Conservation (phyloP, 768 basidiomycete species). For the Filobasidium floriforme region DNA sequence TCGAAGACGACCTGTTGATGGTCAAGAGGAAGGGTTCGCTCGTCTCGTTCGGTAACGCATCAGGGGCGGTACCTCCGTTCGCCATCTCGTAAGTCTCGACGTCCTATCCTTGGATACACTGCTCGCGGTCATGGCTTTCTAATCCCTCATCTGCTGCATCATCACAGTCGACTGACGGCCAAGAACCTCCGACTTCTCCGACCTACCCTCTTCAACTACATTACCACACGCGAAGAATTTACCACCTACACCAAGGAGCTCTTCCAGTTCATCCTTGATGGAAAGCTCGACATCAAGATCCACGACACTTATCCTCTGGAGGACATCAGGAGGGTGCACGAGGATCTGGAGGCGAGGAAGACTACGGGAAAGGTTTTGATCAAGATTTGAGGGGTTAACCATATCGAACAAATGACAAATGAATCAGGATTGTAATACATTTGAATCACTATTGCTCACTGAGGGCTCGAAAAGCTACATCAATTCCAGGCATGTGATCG, state of each 20-base stretch:
- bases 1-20: slow-evolving; percentile 71
- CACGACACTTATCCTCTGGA: slow-evolving; percentile 78
- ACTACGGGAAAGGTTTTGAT: slow-evolving; percentile 81
- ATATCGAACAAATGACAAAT: background rate
- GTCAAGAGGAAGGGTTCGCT: slow-evolving; percentile 80
- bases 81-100: slow-evolving; percentile 25
- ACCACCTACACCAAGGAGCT: slow-evolving; percentile 59
- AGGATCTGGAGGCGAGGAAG: slow-evolving; percentile 65
- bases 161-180: slow-evolving; percentile 63
- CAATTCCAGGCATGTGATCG: too few species aligned
- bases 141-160: slow-evolving; percentile 26
- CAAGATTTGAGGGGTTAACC: slow-evolving; percentile 33
- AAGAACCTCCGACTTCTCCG: slow-evolving; percentile 64
- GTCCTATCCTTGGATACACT: background rate
- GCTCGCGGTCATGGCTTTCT: background rate
- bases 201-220: slow-evolving; percentile 62
- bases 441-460: too few species aligned
- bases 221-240: slow-evolving; percentile 65
- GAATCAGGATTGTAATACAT: background rate
- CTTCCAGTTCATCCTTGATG: slow-evolving; percentile 57
- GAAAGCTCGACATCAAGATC: slow-evolving; percentile 52
- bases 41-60: slow-evolving; percentile 85
- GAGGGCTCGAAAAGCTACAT: too few species aligned
- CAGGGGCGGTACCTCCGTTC: slow-evolving; percentile 50
- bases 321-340: slow-evolving; percentile 67